Conservation (phyloP, 2,329 filamentous ascomycete species). For the Trichophyton verrucosum region DNA sequence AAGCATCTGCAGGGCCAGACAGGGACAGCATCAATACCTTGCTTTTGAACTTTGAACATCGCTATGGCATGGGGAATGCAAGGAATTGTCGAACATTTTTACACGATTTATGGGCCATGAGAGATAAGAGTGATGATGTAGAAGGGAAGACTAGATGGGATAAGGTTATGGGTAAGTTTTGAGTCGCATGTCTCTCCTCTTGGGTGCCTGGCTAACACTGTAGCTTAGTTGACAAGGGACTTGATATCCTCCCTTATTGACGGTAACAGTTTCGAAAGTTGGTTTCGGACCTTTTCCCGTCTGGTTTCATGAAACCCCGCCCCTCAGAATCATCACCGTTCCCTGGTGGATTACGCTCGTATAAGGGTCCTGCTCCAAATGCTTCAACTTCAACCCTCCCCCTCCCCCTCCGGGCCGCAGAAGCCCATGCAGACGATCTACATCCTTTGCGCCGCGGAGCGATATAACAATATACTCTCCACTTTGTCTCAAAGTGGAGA, state of each 20-base stretch:
- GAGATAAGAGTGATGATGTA: slow-evolving; percentile 11
- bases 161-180: slow-evolving; percentile 14
- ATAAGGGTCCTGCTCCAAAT: too few species aligned
- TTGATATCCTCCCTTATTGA: slow-evolving; percentile 14
- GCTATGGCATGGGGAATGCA: slow-evolving; percentile 56
- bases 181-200: neutral
- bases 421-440: too few species aligned
- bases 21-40: slow-evolving; percentile 40
- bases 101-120: slow-evolving; percentile 44
- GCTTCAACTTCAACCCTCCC: too few species aligned
- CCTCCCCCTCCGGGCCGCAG: too few species aligned
- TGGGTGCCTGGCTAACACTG: neutral
- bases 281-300: too few species aligned
- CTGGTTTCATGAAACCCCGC: too few species aligned
- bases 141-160: slow-evolving; percentile 15
- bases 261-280: neutral
- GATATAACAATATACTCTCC: too few species aligned
- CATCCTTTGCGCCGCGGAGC: too few species aligned
- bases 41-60: slow-evolving; percentile 42
- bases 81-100: slow-evolving; percentile 49
- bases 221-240: slow-evolving; percentile 12
- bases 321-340: too few species aligned
- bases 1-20: slow-evolving; percentile 41
- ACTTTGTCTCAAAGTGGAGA: too few species aligned
- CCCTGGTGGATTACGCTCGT: too few species aligned